Evolutionary conservation across 169 alveolate genomes (phyloP), one percentile per base, ranked within the genome.

Genomic region (Plasmodium reichenowi): DNA sequence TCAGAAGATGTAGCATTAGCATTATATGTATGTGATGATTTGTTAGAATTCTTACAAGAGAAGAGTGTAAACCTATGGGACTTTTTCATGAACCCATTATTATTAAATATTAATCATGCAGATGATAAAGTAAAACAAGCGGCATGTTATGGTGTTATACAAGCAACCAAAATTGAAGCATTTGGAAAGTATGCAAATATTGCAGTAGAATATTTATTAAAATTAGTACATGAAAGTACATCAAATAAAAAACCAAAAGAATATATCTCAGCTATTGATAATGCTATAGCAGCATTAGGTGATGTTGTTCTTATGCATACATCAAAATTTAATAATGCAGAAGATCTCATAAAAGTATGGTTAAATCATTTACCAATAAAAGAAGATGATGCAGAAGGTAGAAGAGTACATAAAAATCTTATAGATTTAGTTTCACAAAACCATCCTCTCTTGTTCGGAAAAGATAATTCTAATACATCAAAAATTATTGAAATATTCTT

Each of bases 281-380:
- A 95, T 74, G 97, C 97, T 13, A 94, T 94, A 8, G 97, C 98
- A 15, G 98, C 98, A 0, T 88, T 95, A 22, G 98, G 97, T 3
- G 96, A 94, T 50, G 58, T 95, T 67, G 96, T 95, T 68, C 73
- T 73, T 38, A 71, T 92, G 91, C 95, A 87, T 60, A 96, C 97
- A 17, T 80, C 92, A 8, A 88, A 74, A 63, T 93, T 94, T 32
- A 76, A 88, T 59, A 92, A 91, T 63, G 89, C 88, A 52, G 89
- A 86, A 62, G 93, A 93, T 58, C 93, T 93, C 62, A 89, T 93
- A 47, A 88, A 88, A 67, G 47, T 95, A 24, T 92, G 95, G 93
- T 93, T 95, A 70, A 87, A 86, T 68, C 68, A 78, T 22, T 93
- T 95, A 70, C 98, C 98, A 7, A 92, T 95, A 45, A 95, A 94